phyloP scores from a whole-genome alignment of 495 filamentous ascomycete genomes.

The Lentithecium fluviatile region DNA sequence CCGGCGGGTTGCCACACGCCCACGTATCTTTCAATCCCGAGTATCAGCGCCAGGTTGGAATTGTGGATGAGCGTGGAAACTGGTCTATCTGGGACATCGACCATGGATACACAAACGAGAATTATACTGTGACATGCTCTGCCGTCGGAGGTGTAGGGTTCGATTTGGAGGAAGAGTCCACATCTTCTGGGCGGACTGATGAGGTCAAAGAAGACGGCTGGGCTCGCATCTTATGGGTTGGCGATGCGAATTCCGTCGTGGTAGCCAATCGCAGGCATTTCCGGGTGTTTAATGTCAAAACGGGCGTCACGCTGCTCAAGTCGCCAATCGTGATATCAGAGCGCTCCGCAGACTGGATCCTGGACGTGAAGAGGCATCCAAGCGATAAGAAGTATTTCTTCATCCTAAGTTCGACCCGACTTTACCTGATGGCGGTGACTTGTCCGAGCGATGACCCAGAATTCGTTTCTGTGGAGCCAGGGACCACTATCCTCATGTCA shows the following conservation, averaged over 20 bases:
- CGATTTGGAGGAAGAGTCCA: not conserved
- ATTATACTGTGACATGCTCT: conserved; percentile 6
- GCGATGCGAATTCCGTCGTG: conserved; percentile 36
- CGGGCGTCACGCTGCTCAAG: conserved; percentile 13
- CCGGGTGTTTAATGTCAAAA: conserved; percentile 34
- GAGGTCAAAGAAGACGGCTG: conserved; percentile 41
- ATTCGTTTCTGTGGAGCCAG: conserved; percentile 24
- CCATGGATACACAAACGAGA: conserved; percentile 37
- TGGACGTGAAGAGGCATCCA: conserved; percentile 38
- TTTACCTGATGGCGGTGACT: conserved; percentile 34
- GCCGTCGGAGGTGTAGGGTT: not conserved
- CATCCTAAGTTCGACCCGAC: conserved; percentile 39
- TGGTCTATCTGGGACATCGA: conserved; percentile 78
- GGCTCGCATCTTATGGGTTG: conserved; percentile 43
- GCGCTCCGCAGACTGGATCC: conserved; percentile 37
- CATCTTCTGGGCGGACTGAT: not conserved
- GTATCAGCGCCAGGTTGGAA: conserved; percentile 63
- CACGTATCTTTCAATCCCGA: conserved; percentile 80
- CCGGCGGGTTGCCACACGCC: conserved; percentile 60
- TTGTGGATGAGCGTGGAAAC: conserved; percentile 68
- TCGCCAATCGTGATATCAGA: conserved; percentile 18
- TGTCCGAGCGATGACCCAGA: not conserved
- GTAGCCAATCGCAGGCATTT: conserved; percentile 39
- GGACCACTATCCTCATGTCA: conserved; percentile 40
- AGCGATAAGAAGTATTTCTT: conserved; percentile 35